A percentile compares a stretch with the other conserved stretches of the same genome.
Evolutionary conservation across 805 yeast genomes (phyloP).

Genomic region (Saccharomycopsis fodiens): DNA sequence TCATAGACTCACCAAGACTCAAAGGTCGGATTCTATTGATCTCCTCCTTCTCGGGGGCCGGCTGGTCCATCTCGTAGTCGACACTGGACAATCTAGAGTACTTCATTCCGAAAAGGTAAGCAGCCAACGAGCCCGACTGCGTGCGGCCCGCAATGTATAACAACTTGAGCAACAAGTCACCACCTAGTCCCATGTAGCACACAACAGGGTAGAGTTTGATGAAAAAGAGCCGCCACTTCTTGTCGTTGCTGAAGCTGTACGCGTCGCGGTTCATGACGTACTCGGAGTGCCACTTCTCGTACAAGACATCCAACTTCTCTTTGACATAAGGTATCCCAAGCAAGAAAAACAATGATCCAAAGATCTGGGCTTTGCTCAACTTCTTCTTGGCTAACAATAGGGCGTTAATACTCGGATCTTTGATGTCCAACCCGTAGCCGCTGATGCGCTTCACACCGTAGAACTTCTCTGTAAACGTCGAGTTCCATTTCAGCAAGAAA

Average conservation of each 20-base stretch:
- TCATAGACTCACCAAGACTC: slow-evolving; percentile 18
- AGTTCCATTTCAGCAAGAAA: slow-evolving; percentile 66
- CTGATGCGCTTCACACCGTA: slow-evolving; percentile 71
- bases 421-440: slow-evolving; percentile 23
- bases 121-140: slow-evolving; percentile 56
- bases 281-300: slow-evolving; percentile 56
- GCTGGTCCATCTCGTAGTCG: slow-evolving; percentile 34
- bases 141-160: slow-evolving; percentile 59
- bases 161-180: slow-evolving; percentile 51
- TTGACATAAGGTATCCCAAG: slow-evolving; percentile 61
- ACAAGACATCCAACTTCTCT: slow-evolving; percentile 58
- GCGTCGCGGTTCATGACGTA: slow-evolving; percentile 35
- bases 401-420: slow-evolving; percentile 25
- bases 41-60: background rate
- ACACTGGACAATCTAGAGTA: slow-evolving; percentile 53
- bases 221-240: slow-evolving; percentile 35
- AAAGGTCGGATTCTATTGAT: slow-evolving; percentile 13
- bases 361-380: slow-evolving; percentile 45
- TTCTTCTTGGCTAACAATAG: slow-evolving; percentile 43
- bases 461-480: slow-evolving; percentile 85
- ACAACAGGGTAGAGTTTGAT: slow-evolving; percentile 56
- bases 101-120: slow-evolving; percentile 52
- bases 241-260: slow-evolving; percentile 16
- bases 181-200: slow-evolving; percentile 37
- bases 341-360: slow-evolving; percentile 48